Conservation (phyloP, 352 stramenopile genomes). For the Pythium myriotylum region DNA sequence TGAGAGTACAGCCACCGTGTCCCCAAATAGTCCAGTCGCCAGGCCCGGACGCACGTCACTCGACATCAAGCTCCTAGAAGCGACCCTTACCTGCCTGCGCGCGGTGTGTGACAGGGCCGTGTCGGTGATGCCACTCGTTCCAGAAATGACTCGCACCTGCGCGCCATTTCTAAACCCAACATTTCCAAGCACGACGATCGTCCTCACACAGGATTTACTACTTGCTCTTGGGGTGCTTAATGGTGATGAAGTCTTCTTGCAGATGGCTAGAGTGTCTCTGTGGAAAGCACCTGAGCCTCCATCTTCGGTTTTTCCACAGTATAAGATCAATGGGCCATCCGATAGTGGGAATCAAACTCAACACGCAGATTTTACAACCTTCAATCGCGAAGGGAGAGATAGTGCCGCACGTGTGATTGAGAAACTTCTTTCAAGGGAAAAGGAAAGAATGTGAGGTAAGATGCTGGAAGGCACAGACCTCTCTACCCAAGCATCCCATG, state of each 20-base stretch:
- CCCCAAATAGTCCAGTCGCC: neutral
- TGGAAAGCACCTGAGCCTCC: constrained; percentile 57
- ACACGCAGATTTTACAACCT: too few relatives aligned
- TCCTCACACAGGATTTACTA: constrained; percentile 46
- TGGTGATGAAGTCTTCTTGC: constrained; percentile 73
- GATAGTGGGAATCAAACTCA: too few relatives aligned
- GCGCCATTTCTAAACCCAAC: constrained; percentile 45
- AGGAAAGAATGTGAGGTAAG: too few relatives aligned
- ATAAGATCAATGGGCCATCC: constrained; percentile 15
- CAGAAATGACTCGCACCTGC: constrained; percentile 48
- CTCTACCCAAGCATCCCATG: too few relatives aligned
- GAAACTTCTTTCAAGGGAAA: too few relatives aligned
- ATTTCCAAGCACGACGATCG: constrained; percentile 41
- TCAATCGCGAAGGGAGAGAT: too few relatives aligned
- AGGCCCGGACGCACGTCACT: constrained; percentile 43
- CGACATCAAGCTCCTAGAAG: constrained; percentile 60
- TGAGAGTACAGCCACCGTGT: neutral
- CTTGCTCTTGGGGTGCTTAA: constrained; percentile 53
- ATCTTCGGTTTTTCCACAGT: constrained; percentile 34
- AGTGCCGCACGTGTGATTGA: too few relatives aligned
- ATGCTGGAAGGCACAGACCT: too few relatives aligned
- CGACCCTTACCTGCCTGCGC: constrained; percentile 57
- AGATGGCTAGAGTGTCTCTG: constrained; percentile 44
- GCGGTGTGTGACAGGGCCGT: constrained; percentile 45
- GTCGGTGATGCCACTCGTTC: constrained; percentile 58